Evolutionary conservation across 1,284 basidiomycete genomes (phyloP), one percentile per base, ranked within the genome.

Genomic region (Meira nashicola): DNA sequence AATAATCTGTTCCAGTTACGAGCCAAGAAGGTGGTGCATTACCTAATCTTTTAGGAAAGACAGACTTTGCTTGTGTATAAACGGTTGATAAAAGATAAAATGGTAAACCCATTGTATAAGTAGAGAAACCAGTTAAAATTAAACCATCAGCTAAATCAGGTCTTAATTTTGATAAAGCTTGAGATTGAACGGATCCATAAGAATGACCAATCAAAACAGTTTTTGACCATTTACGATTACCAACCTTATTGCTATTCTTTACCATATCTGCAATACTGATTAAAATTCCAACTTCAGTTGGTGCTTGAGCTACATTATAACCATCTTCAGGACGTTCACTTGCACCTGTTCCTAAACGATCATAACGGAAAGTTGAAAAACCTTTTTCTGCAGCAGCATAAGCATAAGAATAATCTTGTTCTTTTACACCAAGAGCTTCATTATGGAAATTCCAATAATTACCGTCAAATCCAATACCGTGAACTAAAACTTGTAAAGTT

Each of bases 401-500:
- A 39, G 21, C 52, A 17, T 55, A 55, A 14, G 52, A 57, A 44
- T 57, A 55, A n/a, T 57, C 43, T 14, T 39, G 39, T 39, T 57
- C 59, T 25, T 19, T 3, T 19, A 57, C 43, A 28, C 48, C 39
- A n/a, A n/a, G n/a, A n/a, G n/a, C n/a, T 2, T 8, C 10, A 56
- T 47, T 37, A 17, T 52, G 59, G 47, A 54, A 57, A 48, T 60
- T 60, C 59, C 60, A 62, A 44, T 62, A 62, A 10, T 10, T 33
- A 11, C 51, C 25, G 33, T 58, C 53, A 28, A 58, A 58, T 38
- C 57, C 65, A 21, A 66, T 68, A 52, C 75, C 75, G 49, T 77
- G 75, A 0, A 74, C 70, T 23, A 75, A 62, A 9, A 77, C 43
- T 44, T 75, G 75, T 17, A 71, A 39, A 10, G 65, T 44, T n/a